Conservation (phyloP, 257 asterid genomes). For the Mentha longifolia region DNA sequence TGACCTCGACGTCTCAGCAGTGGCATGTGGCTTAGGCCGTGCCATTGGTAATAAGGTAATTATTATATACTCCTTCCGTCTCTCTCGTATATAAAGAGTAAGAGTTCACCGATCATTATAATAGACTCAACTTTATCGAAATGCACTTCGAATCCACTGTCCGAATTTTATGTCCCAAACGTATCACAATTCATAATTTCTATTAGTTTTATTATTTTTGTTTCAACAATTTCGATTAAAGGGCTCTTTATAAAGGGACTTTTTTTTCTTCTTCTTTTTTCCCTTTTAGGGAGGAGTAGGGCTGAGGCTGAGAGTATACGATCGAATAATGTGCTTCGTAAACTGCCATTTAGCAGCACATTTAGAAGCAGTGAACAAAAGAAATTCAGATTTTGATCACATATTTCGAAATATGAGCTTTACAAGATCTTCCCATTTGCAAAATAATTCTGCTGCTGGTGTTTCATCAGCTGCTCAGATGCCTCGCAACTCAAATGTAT, state of each 20-base stretch:
- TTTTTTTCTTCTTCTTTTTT: no score
- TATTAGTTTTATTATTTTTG: no score
- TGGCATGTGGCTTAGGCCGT: slow-evolving; percentile 94
- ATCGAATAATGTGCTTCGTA: slow-evolving; percentile 80
- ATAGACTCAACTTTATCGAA: no score
- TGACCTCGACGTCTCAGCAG: slow-evolving; percentile 89
- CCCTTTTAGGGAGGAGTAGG: slow-evolving; percentile 84
- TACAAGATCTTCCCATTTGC: slow-evolving; percentile 64
- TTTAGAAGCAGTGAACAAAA: slow-evolving; percentile 90
- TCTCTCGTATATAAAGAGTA: no score
- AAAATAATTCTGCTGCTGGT: slow-evolving; percentile 79
- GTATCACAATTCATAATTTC: no score
- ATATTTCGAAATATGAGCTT: slow-evolving; percentile 84
- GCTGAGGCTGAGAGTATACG: slow-evolving; percentile 88
- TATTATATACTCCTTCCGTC: no score
- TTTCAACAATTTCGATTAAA: no score
- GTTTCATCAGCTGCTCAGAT: slow-evolving; percentile 88
- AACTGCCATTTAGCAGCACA: slow-evolving; percentile 98
- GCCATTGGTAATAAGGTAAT: slow-evolving; percentile 95
- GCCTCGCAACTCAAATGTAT: slow-evolving; percentile 76
- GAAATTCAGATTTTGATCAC: slow-evolving; percentile 92
- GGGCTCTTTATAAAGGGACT: no score
- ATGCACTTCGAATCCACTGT: no score
- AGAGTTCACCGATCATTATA: not conserved
- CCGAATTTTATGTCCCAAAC: no score